Evolutionary conservation across 1,284 basidiomycete species (phyloP).

Genomic region (Rugosomyces carneus): DNA sequence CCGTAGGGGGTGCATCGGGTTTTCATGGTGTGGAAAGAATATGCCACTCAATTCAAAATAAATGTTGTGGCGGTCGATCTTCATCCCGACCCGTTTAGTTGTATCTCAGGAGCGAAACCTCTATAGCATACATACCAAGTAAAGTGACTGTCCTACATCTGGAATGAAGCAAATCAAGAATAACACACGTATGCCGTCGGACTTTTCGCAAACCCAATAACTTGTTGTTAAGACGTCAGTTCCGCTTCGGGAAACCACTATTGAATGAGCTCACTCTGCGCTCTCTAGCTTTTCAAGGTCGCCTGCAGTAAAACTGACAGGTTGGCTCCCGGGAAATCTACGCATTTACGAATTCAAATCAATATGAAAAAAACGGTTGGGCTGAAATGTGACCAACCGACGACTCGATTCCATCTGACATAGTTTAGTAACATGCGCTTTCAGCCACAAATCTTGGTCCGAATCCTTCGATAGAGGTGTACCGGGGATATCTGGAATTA

Average conservation of each 20-base stretch:
- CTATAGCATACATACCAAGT: slow-evolving; percentile 53
- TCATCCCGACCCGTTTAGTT: neutral
- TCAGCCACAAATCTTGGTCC: slow-evolving; percentile 58
- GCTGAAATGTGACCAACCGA: slow-evolving; percentile 30
- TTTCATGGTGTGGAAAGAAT: slow-evolving; percentile 85
- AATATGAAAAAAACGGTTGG: neutral
- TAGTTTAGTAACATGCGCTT: slow-evolving; percentile 53
- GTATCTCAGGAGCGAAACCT: neutral
- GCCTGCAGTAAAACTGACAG: slow-evolving; percentile 74
- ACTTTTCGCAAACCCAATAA: slow-evolving; percentile 99
- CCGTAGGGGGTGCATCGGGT: slow-evolving; percentile 56
- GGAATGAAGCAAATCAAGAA: slow-evolving; percentile 77
- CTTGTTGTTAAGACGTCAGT: slow-evolving; percentile 44
- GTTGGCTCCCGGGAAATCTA: slow-evolving; percentile 92
- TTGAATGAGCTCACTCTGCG: slow-evolving; percentile 68
- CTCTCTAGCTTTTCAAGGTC: slow-evolving; percentile 75
- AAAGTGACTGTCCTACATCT: slow-evolving; percentile 67
- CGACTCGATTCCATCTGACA: slow-evolving; percentile 49
- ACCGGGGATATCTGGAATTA: slow-evolving; percentile 64
- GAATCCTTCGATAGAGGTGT: slow-evolving; percentile 46
- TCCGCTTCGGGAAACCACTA: neutral
- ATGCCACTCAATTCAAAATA: slow-evolving; percentile 75
- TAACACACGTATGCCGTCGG: slow-evolving; percentile 93
- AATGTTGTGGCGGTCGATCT: slow-evolving; percentile 95
- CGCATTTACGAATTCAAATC: slow-evolving; percentile 11